Evolutionary conservation across 345 rosid genomes (phyloP).

Genomic region (Eutrema japonicum): DNA sequence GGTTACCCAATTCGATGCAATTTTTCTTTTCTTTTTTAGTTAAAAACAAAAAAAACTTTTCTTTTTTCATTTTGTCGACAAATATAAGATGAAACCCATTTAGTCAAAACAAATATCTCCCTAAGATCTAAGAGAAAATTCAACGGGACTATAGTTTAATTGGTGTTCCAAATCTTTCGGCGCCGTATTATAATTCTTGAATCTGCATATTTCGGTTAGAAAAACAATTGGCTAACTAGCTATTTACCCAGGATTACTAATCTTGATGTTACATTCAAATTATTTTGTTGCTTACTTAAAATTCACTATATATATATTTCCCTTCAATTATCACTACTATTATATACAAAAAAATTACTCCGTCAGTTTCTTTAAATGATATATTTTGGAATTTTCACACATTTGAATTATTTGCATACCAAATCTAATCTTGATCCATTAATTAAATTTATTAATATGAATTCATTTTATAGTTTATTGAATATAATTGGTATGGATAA

Average conservation of each 20-base stretch:
- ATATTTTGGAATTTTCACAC: too few species aligned
- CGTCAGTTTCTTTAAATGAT: too few species aligned
- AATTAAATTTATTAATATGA: not conserved
- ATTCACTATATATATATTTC: not conserved
- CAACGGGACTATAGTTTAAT: constrained; percentile 19
- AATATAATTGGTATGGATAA: not conserved
- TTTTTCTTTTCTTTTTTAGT: too few species aligned
- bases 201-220: not conserved
- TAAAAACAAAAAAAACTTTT: too few species aligned
- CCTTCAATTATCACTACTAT: not conserved
- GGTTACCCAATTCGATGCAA: too few species aligned
- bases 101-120: constrained; percentile 24
- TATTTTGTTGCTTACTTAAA: not conserved
- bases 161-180: constrained; percentile 34
- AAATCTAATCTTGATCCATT: not conserved
- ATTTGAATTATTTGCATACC: not conserved
- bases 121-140: constrained; percentile 32
- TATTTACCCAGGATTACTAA: not conserved
- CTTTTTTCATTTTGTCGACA: too few species aligned
- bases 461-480: not conserved
- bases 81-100: too few species aligned
- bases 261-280: not conserved
- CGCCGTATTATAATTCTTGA: not conserved
- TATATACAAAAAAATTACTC: not conserved
- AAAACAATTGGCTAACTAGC: not conserved